Percentiles rank a stretch among this genome's conserved stretches.
These are phyloP conservation scores for Colletotrichum truncatum DNA, from an alignment of 2,329 filamentous ascomycete species.

Conservation along the genomic window DNA sequence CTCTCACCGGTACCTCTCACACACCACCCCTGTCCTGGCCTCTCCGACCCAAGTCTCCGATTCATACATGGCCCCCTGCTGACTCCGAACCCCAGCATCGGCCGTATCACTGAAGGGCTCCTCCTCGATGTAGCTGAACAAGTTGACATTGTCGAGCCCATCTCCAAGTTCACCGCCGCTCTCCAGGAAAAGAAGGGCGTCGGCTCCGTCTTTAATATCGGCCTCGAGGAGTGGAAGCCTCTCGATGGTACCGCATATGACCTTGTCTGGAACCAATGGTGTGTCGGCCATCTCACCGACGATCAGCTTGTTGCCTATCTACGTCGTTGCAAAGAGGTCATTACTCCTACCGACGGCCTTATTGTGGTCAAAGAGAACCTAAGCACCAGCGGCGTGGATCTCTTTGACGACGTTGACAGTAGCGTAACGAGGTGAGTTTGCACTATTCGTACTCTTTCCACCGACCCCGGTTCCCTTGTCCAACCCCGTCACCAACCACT, in stretches of 20 bases:
- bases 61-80: constrained; percentile 9
- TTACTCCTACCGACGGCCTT: constrained; percentile 41
- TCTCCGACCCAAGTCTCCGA: constrained; percentile 21
- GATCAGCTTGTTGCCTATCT: constrained; percentile 75
- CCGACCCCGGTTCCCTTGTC: background rate
- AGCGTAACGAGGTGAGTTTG: constrained; percentile 28
- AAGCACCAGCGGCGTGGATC: constrained; percentile 64
- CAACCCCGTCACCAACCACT: constrained; percentile 2
- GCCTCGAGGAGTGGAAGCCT: constrained; percentile 76
- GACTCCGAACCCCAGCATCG: constrained; percentile 66
- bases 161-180: constrained; percentile 79
- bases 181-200: constrained; percentile 67
- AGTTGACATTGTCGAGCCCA: constrained; percentile 87
- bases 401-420: constrained; percentile 51
- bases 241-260: constrained; percentile 68
- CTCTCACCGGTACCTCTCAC: constrained; percentile 22
- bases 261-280: constrained; percentile 93
- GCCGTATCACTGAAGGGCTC: constrained; percentile 81
- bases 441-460: background rate
- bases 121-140: constrained; percentile 74
- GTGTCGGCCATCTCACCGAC: constrained; percentile 83
- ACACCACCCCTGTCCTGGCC: constrained; percentile 13
- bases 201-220: constrained; percentile 73
- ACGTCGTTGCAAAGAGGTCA: constrained; percentile 60
- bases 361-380: constrained; percentile 74